Evolutionary conservation across 352 stramenopile species (phyloP).

Genomic region (Phytopythium aichiense): DNA sequence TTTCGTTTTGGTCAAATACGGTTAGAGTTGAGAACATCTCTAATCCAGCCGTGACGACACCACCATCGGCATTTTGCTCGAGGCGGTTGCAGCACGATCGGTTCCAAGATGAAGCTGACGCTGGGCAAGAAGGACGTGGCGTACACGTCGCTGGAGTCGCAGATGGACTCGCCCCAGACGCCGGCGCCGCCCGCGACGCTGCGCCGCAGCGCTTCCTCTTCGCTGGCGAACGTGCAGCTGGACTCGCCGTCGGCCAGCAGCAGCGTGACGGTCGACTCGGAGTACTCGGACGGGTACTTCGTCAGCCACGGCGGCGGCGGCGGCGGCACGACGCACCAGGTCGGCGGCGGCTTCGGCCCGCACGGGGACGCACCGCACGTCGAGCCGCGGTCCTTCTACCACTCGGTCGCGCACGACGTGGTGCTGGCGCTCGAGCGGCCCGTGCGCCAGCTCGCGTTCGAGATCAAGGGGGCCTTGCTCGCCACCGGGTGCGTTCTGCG

Average conservation of each 20-base stretch:
- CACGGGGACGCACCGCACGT: constrained; percentile 4
- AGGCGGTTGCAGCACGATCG: too few relatives aligned
- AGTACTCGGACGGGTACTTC: constrained; percentile 20
- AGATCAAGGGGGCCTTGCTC: constrained; percentile 80
- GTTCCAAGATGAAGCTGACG: constrained; percentile 44
- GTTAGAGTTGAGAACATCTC: too few relatives aligned
- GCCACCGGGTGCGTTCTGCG: constrained; percentile 54
- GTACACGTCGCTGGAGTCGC: constrained; percentile 71
- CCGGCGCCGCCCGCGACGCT: constrained; percentile 15
- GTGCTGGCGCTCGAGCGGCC: constrained; percentile 54
- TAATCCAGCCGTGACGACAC: too few relatives aligned
- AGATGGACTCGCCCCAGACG: constrained; percentile 55
- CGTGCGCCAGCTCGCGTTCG: constrained; percentile 67
- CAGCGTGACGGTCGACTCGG: constrained; percentile 23
- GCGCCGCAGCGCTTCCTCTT: constrained; percentile 24
- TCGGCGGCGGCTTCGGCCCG: constrained; percentile 2
- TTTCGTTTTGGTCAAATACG: too few relatives aligned
- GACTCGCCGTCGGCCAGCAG: constrained; percentile 36
- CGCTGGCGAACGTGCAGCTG: constrained; percentile 34
- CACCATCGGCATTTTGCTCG: too few relatives aligned
- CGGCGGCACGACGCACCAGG: not conserved
- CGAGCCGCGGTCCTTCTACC: constrained; percentile 31
- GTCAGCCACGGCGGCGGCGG: constrained; percentile 1
- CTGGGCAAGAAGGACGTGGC: constrained; percentile 67
- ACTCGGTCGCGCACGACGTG: constrained; percentile 53